Base-by-base conservation (phyloP, 805 yeast genomes). In the Torulaspora indica region DNA sequence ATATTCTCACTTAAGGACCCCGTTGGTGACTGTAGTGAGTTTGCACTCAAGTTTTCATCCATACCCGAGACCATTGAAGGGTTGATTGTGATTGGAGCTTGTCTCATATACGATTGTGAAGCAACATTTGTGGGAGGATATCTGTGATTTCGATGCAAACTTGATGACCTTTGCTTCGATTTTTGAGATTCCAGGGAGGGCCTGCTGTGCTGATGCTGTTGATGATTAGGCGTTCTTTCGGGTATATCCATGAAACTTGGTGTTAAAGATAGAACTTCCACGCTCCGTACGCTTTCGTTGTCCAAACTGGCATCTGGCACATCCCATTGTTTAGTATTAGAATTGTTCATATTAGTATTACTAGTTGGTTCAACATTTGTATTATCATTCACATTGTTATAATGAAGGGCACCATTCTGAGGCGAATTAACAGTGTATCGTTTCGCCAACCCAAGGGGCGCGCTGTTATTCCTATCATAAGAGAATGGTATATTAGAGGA, bases 191-290 rank as follows among this genome's bases (percentile, higher is more conserved):
- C 47, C 12, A 22, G 13, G 4, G 47, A 39, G 20, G 35, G 35
- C 18, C 43, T 38, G 12, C 17, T 20, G 13, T 38, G 47, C 9
- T 34, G 34, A 18, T 39, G 44, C 25, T 31, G 31, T 17, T 40
- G 49, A 13, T 32, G 37, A 24, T 40, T 45, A 29, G 51, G 39
- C 9, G 42, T 35, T 22, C 47, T 43, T 13, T 56, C 62, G 5
- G 68, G 67, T 30, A 63, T 63, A 48, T 70, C 74, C 62, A 66
- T 60, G 41, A 69, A 69, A 35, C 70, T 63, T 5, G 74, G 73
- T 4, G 71, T 69, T 35, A 70, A 42, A 0, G 73, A 67, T 10
- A 69, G 43, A 4, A 67, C 73, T 47, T 69, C 74, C 4, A 68
- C 71, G 41, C 66, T 60, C 30, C 52, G 53, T 3, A 55, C 45